phyloP scores from a whole-genome alignment of 2,329 filamentous ascomycete genomes.

The Tothia fuscella region DNA sequence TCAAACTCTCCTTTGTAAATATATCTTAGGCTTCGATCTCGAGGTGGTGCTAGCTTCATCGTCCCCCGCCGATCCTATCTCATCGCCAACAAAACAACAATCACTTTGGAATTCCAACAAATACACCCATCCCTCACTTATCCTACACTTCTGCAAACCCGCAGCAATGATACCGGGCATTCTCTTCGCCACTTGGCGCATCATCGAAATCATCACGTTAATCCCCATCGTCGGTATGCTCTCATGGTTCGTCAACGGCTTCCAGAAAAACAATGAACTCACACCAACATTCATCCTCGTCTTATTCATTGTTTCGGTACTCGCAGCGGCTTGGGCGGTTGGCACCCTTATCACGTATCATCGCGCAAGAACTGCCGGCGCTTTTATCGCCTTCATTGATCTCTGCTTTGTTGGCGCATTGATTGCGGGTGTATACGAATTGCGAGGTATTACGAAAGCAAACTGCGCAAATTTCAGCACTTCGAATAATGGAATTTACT shows the following conservation, averaged over 20 bases:
- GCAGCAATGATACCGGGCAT: slow-evolving; percentile 41
- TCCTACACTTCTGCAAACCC: too few relatives aligned
- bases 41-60: not conserved
- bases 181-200: slow-evolving; percentile 50
- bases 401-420: slow-evolving; percentile 51
- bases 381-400: slow-evolving; percentile 50
- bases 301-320: slow-evolving; percentile 52
- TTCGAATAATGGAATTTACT: slow-evolving; percentile 35
- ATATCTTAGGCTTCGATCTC: not conserved
- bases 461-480: slow-evolving; percentile 47
- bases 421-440: slow-evolving; percentile 47
- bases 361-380: slow-evolving; percentile 45
- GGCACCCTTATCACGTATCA: slow-evolving; percentile 49
- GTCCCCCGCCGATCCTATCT: not conserved
- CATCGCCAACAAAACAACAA: not conserved
- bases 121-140: too few relatives aligned
- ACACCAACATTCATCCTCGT: slow-evolving; percentile 50
- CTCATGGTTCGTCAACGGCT: slow-evolving; percentile 50
- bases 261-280: slow-evolving; percentile 42
- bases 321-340: slow-evolving; percentile 49
- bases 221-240: slow-evolving; percentile 53
- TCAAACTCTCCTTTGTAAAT: too few relatives aligned
- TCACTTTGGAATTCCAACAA: not conserved
- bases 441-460: slow-evolving; percentile 44
- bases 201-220: slow-evolving; percentile 49